Percentiles rank a stretch among this genome's conserved stretches.
Evolutionary conservation across 345 rosid species (phyloP).

Genomic region (Heritiera littoralis): DNA sequence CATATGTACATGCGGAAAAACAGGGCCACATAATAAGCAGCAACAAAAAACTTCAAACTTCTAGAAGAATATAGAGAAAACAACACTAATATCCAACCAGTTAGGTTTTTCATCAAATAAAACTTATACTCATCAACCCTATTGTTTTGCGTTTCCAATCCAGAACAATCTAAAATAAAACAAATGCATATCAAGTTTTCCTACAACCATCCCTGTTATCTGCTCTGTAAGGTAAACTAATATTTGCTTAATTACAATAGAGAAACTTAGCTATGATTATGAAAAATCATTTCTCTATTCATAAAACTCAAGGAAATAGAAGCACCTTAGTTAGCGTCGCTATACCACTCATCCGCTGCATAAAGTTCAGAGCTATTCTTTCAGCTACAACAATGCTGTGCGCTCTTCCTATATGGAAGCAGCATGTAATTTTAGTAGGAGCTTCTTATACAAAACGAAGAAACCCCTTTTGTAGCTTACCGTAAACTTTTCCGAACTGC

Average conservation of each 20-base stretch:
- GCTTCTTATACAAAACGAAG: neutral
- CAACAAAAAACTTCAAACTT: neutral
- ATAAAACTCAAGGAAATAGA: conserved; percentile 12
- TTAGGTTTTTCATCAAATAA: neutral
- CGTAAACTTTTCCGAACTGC: conserved; percentile 87
- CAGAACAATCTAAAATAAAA: neutral
- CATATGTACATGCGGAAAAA: conserved; percentile 3
- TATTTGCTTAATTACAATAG: neutral
- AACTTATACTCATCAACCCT: neutral
- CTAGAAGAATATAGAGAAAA: neutral
- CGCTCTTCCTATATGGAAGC: conserved; percentile 56
- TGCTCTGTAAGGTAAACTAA: neutral
- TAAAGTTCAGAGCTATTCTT: conserved; percentile 87
- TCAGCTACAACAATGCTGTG: conserved; percentile 86
- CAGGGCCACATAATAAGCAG: neutral
- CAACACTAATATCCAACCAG: neutral
- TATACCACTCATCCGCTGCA: conserved; percentile 99
- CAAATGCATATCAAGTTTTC: neutral
- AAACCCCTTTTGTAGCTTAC: conserved; percentile 31
- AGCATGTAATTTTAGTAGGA: neutral
- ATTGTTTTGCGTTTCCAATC: neutral
- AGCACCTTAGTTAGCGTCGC: conserved; percentile 91
- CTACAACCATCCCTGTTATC: neutral
- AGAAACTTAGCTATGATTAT: neutral
- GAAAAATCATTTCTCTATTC: conserved; percentile 1